phyloP scores from a whole-genome alignment of 2,329 filamentous ascomycete species.

The Fusarium caatingaense region DNA sequence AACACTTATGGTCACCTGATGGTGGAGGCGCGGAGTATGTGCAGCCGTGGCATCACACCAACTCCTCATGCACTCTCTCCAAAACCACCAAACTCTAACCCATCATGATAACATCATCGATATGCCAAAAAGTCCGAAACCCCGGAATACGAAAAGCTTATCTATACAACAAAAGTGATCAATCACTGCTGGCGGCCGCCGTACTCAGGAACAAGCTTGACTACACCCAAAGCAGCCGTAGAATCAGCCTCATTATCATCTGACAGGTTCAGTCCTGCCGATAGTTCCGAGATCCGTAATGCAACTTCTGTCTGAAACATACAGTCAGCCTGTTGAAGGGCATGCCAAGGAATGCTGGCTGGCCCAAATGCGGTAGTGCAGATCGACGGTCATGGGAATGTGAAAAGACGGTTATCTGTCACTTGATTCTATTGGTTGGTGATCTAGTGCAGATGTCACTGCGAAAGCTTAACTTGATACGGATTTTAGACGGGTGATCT shows the following conservation, averaged over 20 bases:
- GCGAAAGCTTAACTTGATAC: neutral
- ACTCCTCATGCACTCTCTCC: neutral
- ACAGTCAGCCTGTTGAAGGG: neutral
- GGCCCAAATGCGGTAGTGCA: neutral
- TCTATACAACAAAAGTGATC: neutral
- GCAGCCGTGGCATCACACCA: neutral
- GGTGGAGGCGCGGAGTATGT: too few species aligned
- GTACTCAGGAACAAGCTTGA: neutral
- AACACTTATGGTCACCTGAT: too few species aligned
- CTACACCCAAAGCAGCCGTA: neutral
- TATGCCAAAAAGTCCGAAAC: neutral
- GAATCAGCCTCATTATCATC: neutral
- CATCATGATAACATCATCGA: neutral
- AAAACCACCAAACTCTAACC: neutral
- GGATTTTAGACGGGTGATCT: neutral
- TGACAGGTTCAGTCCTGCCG: neutral
- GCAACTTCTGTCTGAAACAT: neutral
- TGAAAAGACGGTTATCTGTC: neutral
- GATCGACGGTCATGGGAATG: neutral
- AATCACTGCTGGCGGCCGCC: neutral
- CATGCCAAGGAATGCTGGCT: conserved; percentile 16
- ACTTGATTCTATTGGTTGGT: neutral
- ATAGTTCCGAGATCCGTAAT: conserved; percentile 3
- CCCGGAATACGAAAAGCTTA: neutral
- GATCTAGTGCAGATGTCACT: neutral